Evolutionary conservation across 163 green algal genomes (phyloP), one percentile per base, ranked within the genome.

Genomic region (Chlamydomonas reinhardtii): DNA sequence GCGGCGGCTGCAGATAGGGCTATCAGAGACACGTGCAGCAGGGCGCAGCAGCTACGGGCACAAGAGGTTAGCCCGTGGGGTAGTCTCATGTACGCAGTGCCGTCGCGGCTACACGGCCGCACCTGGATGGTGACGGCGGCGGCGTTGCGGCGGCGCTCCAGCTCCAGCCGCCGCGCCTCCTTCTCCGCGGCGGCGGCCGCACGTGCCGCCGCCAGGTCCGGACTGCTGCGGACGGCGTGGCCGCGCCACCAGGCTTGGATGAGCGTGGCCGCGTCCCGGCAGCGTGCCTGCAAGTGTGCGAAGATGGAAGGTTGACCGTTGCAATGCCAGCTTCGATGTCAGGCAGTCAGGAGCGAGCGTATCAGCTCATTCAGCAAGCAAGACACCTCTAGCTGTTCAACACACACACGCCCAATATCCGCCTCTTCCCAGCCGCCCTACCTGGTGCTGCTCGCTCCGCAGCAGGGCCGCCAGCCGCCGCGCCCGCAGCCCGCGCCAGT

Each of bases 241-340:
- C 79, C 48, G 24, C 79, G 79, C 79, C 79, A 86, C 34, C 54
- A 78, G 20, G 69, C 79, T 31, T 76, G 65, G 68, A 86, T 86
- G 32, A 1, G 27, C 2, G n/a, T 31, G 11, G 79, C 79, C 1
- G 68, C 66, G 0, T 48, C 66, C 15, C 11, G 11, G 70, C 70
- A 32, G 9, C 12, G 70, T 32, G 29, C 62, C 62, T 70, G 59
- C 59, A 65, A 8, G n/a, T n/a, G n/a, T n/a, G n/a, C n/a, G n/a
- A n/a, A n/a, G n/a, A n/a, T n/a, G n/a, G n/a, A n/a, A n/a, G n/a
- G n/a, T n/a, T n/a, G n/a, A n/a, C n/a, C n/a, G n/a, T n/a, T n/a
- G n/a, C n/a, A n/a, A n/a, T n/a, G n/a, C n/a, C n/a, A n/a, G n/a
- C n/a, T n/a, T n/a, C n/a, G n/a, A n/a, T n/a, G n/a, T n/a, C n/a